Evolutionary conservation across 2,329 filamentous ascomycete genomes (phyloP).

Genomic region (Phaeosphaeria sp.): DNA sequence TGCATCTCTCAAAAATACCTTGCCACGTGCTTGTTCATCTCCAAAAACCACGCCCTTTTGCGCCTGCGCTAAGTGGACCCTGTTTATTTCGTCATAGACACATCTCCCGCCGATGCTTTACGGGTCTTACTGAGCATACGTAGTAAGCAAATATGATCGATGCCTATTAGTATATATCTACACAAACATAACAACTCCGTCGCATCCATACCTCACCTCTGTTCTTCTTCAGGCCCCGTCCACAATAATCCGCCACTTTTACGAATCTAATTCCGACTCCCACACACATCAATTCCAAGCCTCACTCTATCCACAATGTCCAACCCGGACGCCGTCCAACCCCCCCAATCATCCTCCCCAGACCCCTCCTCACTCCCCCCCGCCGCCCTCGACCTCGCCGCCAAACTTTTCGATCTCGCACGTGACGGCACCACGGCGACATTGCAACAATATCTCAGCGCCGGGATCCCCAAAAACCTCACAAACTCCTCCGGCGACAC

Average conservation of each 20-base stretch:
- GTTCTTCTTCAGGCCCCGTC: no score
- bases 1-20: no score
- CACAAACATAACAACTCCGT: conserved; percentile 5
- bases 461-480: conserved; percentile 71
- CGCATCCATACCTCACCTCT: no score
- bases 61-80: neutral
- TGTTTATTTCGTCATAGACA: neutral
- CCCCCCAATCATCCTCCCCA: conserved; percentile 4
- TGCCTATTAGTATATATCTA: neutral
- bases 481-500: conserved; percentile 77
- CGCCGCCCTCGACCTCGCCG: conserved; percentile 70
- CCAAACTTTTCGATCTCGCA: conserved; percentile 71
- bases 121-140: neutral
- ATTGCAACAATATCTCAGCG: conserved; percentile 68
- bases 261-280: no score
- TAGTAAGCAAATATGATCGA: neutral
- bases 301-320: neutral
- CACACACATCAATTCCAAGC: no score
- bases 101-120: neutral
- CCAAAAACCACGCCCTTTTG: neutral
- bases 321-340: conserved; percentile 10
- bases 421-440: conserved; percentile 63
- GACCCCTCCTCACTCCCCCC: conserved; percentile 57
- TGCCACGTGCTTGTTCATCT: neutral
- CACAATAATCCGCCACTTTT: no score